phyloP scores from a whole-genome alignment of 2,329 filamentous ascomycete genomes.

The Cladosporium sp. region DNA sequence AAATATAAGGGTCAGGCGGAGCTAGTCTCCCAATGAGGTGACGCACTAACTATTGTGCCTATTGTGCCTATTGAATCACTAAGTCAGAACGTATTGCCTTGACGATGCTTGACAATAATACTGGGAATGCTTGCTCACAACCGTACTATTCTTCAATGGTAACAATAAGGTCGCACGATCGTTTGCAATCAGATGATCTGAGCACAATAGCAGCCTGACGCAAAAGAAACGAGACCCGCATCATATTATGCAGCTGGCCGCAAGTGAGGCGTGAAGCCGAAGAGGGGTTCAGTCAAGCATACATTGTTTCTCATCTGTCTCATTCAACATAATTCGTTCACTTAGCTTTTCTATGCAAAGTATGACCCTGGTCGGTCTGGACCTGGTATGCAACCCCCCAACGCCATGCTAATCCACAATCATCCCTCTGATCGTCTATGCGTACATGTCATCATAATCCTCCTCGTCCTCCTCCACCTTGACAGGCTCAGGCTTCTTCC shows the following conservation, averaged over 20 bases:
- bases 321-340: slow-evolving; percentile 10
- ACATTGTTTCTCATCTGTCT: neutral
- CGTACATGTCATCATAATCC: slow-evolving; percentile 54
- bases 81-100: neutral
- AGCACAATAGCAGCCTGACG: neutral
- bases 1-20: neutral
- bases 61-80: neutral
- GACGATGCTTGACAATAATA: neutral
- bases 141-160: neutral
- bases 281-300: neutral
- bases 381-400: slow-evolving; percentile 6
- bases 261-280: neutral
- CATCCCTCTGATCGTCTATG: slow-evolving; percentile 29
- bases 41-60: neutral
- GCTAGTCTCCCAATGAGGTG: neutral
- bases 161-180: neutral
- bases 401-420: slow-evolving; percentile 20
- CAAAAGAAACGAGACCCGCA: neutral
- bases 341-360: neutral
- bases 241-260: neutral
- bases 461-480: slow-evolving; percentile 49
- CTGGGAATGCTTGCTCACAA: neutral
- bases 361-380: neutral
- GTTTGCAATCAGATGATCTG: neutral
- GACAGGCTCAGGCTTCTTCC: slow-evolving; percentile 45